phyloP scores from a whole-genome alignment of 1,284 basidiomycete genomes.

The Fomitopsis pinicola region DNA sequence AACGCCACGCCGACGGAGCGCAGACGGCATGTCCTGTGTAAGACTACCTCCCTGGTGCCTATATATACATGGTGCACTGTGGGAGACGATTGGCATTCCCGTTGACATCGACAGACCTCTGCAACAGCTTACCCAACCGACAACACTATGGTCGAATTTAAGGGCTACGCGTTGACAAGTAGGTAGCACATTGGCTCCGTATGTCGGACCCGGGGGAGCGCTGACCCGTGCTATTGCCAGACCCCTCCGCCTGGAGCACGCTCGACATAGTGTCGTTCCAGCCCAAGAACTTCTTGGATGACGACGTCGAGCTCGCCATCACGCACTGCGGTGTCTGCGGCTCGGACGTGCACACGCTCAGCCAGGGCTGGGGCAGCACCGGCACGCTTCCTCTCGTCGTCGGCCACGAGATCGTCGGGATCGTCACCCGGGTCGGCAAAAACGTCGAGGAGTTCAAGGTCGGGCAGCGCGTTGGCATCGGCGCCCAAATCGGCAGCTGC shows the following conservation, averaged over 20 bases:
- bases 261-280: conserved; percentile 32
- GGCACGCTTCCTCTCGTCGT: conserved; percentile 32
- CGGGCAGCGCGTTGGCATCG: conserved; percentile 61
- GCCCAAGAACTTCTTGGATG: conserved; percentile 26
- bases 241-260: conserved; percentile 31
- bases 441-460: conserved; percentile 53
- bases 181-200: background rate
- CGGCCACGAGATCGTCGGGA: conserved; percentile 59
- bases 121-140: background rate
- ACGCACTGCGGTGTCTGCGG: conserved; percentile 38
- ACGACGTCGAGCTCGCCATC: conserved; percentile 31
- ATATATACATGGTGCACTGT: background rate
- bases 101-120: background rate
- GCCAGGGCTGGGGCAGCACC: conserved; percentile 41
- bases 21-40: background rate
- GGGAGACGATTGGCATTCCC: background rate
- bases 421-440: conserved; percentile 43
- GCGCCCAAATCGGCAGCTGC: conserved; percentile 53
- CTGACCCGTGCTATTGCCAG: conserved; percentile 1
- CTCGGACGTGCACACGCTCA: conserved; percentile 47
- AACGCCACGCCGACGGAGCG: background rate
- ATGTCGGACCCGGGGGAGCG: background rate
- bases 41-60: background rate
- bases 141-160: conserved; percentile 15
- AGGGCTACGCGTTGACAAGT: conserved; percentile 20